These are phyloP conservation scores for Tremellales sp. DNA, from an alignment of 1,284 basidiomycete species.

Conservation along the genomic window DNA sequence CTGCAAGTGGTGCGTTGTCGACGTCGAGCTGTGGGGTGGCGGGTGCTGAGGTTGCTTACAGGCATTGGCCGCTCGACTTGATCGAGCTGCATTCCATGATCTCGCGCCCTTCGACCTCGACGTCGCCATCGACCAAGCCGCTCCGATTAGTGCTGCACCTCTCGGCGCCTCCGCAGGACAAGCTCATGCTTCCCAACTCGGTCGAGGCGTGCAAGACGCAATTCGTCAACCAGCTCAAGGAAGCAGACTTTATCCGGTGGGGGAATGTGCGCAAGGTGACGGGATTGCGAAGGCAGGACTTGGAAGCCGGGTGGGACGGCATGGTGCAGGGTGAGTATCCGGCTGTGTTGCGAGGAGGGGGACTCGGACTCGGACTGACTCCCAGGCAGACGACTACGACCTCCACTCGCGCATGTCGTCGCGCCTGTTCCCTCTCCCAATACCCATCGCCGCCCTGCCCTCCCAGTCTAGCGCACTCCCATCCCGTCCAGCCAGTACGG, in stretches of 20 bases:
- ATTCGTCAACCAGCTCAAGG: conserved; percentile 90
- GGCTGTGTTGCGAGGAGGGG: background rate
- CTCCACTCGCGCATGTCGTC: conserved; percentile 87
- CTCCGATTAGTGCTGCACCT: conserved; percentile 78
- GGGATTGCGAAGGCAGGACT: conserved; percentile 75
- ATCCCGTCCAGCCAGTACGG: conserved; percentile 64
- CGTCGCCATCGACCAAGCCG: conserved; percentile 48
- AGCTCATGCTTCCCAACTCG: conserved; percentile 70
- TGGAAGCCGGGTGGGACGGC: conserved; percentile 92
- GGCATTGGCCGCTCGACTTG: conserved; percentile 94
- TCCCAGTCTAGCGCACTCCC: conserved; percentile 58
- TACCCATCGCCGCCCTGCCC: conserved; percentile 55
- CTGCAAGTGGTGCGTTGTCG: conserved; percentile 65
- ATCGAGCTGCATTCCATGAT: conserved; percentile 68
- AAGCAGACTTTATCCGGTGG: conserved; percentile 92
- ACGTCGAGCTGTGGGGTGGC: background rate
- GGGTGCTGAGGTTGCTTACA: conserved; percentile 42
- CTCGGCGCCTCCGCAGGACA: conserved; percentile 67
- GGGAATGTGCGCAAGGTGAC: conserved; percentile 90
- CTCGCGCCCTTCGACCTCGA: conserved; percentile 17
- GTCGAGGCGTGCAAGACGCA: conserved; percentile 80
- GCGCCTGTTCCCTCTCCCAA: conserved; percentile 60
- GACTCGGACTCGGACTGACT: background rate
- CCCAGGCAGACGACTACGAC: conserved; percentile 77
- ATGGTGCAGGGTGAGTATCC: conserved; percentile 71